Percentiles rank a stretch among this genome's conserved stretches.
Evolutionary conservation across 108 stramenopile genomes (phyloP).

Genomic region (Aurantiochytrium sp.): DNA sequence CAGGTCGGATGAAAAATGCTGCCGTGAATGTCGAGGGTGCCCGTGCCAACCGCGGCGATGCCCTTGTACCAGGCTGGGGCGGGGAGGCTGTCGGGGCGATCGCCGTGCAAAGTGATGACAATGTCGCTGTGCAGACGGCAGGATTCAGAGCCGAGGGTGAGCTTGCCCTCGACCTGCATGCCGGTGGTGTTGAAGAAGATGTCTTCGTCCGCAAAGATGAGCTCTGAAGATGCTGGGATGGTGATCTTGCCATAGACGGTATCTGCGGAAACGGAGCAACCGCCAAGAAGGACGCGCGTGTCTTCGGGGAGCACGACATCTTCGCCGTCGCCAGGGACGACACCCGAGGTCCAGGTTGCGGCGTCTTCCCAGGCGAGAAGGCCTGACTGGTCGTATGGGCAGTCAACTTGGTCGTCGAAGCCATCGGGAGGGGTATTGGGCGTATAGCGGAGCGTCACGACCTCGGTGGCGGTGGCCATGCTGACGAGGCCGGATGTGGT

Average conservation of each 20-base stretch:
- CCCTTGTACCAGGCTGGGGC: not conserved
- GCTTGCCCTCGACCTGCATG: not conserved
- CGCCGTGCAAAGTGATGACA: not conserved
- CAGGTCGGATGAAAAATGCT: conserved; percentile 38
- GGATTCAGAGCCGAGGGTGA: not conserved
- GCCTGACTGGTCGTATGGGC: not conserved
- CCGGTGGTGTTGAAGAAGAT: not conserved
- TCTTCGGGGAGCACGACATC: not conserved
- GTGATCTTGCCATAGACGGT: no score
- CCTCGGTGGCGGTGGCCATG: not conserved
- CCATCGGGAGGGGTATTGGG: not conserved
- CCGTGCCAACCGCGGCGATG: not conserved
- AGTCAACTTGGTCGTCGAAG: not conserved
- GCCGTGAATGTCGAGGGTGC: conserved; percentile 29
- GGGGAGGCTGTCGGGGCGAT: not conserved
- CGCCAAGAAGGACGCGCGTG: no score
- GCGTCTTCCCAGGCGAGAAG: not conserved
- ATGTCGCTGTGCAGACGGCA: not conserved
- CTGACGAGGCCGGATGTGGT: not conserved
- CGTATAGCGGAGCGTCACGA: not conserved
- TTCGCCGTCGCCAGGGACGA: not conserved
- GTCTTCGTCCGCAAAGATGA: not conserved
- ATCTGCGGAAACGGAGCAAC: no score
- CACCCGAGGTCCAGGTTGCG: not conserved
- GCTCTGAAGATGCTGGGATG: no score